Evolutionary conservation across 2,329 filamentous ascomycete genomes (phyloP), one percentile per base, ranked within the genome.

Genomic region (Venturia oleaginea): DNA sequence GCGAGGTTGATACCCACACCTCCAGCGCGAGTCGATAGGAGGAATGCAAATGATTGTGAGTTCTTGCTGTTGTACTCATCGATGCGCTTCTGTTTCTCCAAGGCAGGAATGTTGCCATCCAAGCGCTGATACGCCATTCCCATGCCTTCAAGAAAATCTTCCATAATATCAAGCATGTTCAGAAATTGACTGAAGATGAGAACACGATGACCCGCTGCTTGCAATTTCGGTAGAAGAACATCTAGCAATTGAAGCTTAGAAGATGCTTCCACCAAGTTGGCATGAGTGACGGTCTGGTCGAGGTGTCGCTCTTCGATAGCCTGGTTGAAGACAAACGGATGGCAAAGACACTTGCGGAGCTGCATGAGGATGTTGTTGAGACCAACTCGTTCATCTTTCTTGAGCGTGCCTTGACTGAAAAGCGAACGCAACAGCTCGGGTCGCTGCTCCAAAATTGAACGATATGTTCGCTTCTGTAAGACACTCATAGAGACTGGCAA

Each of bases 1-100:
- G 94, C 94, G 64, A 99, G 82, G 72, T 99, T 99, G 79, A 99
- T 99, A 19, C 94, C 95, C 0, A 99, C 93, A 71, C 95, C 94
- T 63, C 94, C 94, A 22, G 95, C 92, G 67, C 94, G 87, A 3
- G 95, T 99, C 0, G 93, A 97, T 0, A 99, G 81, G 22, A 99
- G 77, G 76, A 99, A 97, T 0, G 89, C 92, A 73, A 97, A 99
- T 0, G 95, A 79, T 0, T 84, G 78, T 0, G 93, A 97, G 63
- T 88, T 82, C 0, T 91, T 88, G 0, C 88, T 90, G 72, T 99
- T 99, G 80, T 90, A 99, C 8, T 88, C 87, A 74, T 99, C 94
- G 62, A 99, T 99, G 10, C 90, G 86, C 73, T 91, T 92, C 74
- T 99, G 94, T 75, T 97, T 97, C 72, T 96, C 87, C 38, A 96